Conservation (phyloP, 345 rosid species). For the Combretum micranthum region DNA sequence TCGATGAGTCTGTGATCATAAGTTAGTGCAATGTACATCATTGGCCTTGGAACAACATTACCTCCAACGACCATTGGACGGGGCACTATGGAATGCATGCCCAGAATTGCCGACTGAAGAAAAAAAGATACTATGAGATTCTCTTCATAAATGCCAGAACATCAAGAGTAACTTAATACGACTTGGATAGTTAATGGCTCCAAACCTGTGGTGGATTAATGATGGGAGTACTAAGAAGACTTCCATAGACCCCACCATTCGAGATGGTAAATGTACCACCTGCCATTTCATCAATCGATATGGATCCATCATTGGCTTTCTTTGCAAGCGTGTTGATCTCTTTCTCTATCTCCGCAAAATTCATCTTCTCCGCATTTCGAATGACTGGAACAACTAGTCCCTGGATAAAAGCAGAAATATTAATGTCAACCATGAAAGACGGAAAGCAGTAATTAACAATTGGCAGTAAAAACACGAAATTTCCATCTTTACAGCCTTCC, state of each 20-base stretch:
- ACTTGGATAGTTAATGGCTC: background rate
- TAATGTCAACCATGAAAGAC: background rate
- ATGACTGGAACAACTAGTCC: constrained; percentile 89
- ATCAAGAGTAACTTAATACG: background rate
- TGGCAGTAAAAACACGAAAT: no score
- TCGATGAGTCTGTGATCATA: constrained; percentile 83
- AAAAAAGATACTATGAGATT: background rate
- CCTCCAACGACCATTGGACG: constrained; percentile 87
- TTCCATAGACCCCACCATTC: constrained; percentile 88
- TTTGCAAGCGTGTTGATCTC: constrained; percentile 81
- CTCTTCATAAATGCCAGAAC: background rate
- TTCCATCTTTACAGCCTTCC: no score
- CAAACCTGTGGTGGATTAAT: constrained; percentile 97
- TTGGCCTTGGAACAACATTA: constrained; percentile 50
- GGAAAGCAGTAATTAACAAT: no score
- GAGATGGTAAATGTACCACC: constrained; percentile 93
- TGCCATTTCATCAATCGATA: constrained; percentile 98
- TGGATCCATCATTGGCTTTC: constrained; percentile 85
- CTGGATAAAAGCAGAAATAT: constrained; percentile 23
- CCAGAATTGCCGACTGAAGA: constrained; percentile 67
- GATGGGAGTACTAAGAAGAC: constrained; percentile 96
- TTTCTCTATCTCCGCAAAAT: constrained; percentile 90
- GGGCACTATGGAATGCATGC: constrained; percentile 76
- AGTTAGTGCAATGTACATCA: constrained; percentile 82
- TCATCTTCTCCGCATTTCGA: constrained; percentile 60